phyloP scores from a whole-genome alignment of 345 rosid species.

The Melaleuca alternifolia region DNA sequence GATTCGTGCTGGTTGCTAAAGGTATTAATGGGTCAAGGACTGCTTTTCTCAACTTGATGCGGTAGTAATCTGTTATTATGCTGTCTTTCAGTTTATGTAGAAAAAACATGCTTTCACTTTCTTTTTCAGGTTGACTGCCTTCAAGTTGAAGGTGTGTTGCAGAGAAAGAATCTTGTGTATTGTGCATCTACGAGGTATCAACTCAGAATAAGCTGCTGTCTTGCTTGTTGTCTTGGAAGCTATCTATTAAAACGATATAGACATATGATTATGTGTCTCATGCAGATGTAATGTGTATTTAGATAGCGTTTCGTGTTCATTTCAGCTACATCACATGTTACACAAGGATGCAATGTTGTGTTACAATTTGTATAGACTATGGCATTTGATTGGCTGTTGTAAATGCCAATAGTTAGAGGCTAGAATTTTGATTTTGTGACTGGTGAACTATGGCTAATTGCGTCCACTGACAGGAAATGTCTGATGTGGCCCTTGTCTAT shows the following conservation, averaged over 20 bases:
- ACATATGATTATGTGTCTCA: neutral
- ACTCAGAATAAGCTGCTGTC: conserved; percentile 2
- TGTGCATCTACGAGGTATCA: conserved; percentile 98
- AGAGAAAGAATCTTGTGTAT: conserved; percentile 80
- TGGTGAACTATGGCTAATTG: neutral
- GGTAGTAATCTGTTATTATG: neutral
- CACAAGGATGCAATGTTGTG: neutral
- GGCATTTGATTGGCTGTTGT: neutral
- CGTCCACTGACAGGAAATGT: neutral
- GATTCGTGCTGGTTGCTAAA: neutral
- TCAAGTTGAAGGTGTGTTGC: conserved; percentile 88
- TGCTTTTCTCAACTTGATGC: neutral
- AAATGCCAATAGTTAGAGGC: neutral
- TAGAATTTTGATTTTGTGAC: neutral
- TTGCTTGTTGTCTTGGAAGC: neutral
- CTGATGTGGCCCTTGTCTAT: neutral
- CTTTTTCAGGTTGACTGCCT: conserved; percentile 85
- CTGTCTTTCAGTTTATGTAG: neutral
- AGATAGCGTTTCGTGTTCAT: neutral
- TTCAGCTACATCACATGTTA: neutral
- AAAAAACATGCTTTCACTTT: neutral
- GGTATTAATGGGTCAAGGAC: neutral
- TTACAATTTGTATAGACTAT: neutral
- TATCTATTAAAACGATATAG: neutral
- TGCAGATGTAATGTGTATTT: neutral